Base-by-base conservation (phyloP, 179 eudicot species). In the Heliamphora pulchella region DNA sequence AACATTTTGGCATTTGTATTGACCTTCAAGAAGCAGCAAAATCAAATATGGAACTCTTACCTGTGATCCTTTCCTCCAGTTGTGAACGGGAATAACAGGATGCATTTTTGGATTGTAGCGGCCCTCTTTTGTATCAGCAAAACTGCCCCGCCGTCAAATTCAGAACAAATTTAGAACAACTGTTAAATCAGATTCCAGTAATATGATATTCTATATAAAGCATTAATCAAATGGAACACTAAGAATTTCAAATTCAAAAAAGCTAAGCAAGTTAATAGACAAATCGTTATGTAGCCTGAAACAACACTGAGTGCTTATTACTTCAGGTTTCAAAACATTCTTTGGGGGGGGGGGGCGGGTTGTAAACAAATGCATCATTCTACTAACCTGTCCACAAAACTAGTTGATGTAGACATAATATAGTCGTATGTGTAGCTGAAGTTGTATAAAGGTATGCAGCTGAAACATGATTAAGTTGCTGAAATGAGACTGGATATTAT, bases 1-100 rank as follows among this genome's bases (percentile, higher is more conserved):
- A 51, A 4, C 69, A 2, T 64, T 54, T 64, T 15, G 13, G 14
- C 7, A 17, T 70, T 80, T 70, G n/a, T 17, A 62, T 63, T 18
- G 71, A 31, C 51, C 53, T 61, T 65, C 62, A 64, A 13, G 2
- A 53, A 62, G 74, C 71, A 65, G 58, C 55, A 39, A 68, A 71
- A 77, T 2, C 20, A 43, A 62, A 48, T 15, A 5, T 59, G 5
- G 43, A 41, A 50, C 44, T 6, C 58, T 79, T 84, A 93, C 98
- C 97, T 94, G 98, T 77, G 98, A 94, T 81, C 96, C 98, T 88
- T 94, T 94, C 73, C 98, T 92, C 98, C 98, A 94, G 81, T 90
- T 86, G 47, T 80, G 81, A 67, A 89, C 84, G 76, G 94, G 94
- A 82, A 94, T 82, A 9, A 88, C 81, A 50, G 98, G 94, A 86